These are phyloP conservation scores for Blumeriella jaapii DNA, from an alignment of 2,329 filamentous ascomycete species.

Conservation along the genomic window DNA sequence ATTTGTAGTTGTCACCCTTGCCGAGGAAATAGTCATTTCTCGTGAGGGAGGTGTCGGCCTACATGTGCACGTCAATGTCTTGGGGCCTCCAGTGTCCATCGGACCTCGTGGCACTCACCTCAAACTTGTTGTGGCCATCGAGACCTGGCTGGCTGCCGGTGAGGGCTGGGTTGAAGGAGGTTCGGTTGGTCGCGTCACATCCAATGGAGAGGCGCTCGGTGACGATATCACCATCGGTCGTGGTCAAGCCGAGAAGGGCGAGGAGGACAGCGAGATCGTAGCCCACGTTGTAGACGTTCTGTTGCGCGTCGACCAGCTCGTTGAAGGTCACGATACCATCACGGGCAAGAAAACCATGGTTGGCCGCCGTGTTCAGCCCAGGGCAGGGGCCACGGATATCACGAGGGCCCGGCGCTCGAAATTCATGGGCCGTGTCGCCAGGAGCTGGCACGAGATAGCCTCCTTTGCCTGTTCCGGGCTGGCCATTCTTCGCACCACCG, in stretches of 20 bases:
- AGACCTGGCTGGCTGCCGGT: slow-evolving; percentile 18
- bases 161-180: slow-evolving; percentile 17
- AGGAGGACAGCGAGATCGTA: slow-evolving; percentile 16
- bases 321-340: slow-evolving; percentile 27
- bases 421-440: slow-evolving; percentile 22
- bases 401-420: slow-evolving; percentile 12
- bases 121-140: slow-evolving; percentile 20
- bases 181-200: slow-evolving; percentile 23
- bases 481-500: slow-evolving; percentile 32
- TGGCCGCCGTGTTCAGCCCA: slow-evolving; percentile 32
- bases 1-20: slow-evolving; percentile 15
- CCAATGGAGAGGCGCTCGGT: slow-evolving; percentile 21
- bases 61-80: too few relatives aligned
- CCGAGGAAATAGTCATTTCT: slow-evolving; percentile 22
- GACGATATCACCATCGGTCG: slow-evolving; percentile 17
- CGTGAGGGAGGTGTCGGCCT: slow-evolving; percentile 17
- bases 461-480: slow-evolving; percentile 31
- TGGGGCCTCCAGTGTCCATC: too few relatives aligned
- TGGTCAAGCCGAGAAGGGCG: slow-evolving; percentile 16
- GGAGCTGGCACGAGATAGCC: slow-evolving; percentile 34
- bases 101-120: too few relatives aligned
- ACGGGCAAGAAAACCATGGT: slow-evolving; percentile 31
- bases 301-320: slow-evolving; percentile 21
- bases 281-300: slow-evolving; percentile 21
- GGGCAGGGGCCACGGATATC: slow-evolving; percentile 34